Evolutionary conservation across 495 filamentous ascomycete genomes (phyloP).

Genomic region (Aspergillus avenaceus): DNA sequence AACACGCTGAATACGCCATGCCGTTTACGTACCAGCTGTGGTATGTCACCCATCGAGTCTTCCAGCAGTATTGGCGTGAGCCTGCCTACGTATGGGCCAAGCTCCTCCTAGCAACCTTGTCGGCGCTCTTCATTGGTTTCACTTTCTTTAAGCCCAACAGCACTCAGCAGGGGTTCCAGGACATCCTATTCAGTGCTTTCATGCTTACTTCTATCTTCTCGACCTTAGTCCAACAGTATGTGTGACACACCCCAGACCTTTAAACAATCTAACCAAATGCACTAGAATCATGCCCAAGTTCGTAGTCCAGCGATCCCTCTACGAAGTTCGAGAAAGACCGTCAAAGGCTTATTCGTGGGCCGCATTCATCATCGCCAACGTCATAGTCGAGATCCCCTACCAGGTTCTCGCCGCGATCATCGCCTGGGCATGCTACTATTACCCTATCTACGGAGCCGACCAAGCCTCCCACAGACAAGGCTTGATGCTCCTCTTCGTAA

Average conservation of each 20-base stretch:
- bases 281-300: constrained; percentile 72
- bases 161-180: constrained; percentile 73
- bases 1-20: constrained; percentile 48
- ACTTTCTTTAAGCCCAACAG: constrained; percentile 74
- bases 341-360: constrained; percentile 71
- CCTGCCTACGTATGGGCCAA: constrained; percentile 52
- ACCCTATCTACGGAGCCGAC: constrained; percentile 41
- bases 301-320: constrained; percentile 60
- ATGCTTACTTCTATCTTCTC: constrained; percentile 75
- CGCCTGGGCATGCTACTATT: constrained; percentile 62
- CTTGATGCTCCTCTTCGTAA: constrained; percentile 50
- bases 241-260: too few relatives aligned
- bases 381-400: constrained; percentile 73
- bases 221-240: constrained; percentile 55
- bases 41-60: constrained; percentile 44
- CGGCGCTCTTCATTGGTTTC: constrained; percentile 77
- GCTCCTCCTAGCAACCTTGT: constrained; percentile 48
- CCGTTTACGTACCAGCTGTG: constrained; percentile 46
- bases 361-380: constrained; percentile 63
- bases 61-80: constrained; percentile 56
- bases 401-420: constrained; percentile 56
- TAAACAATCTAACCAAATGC: constrained; percentile 6
- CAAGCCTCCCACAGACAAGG: constrained; percentile 38
- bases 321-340: constrained; percentile 64
- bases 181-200: constrained; percentile 82